phyloP scores from a whole-genome alignment of 805 yeast species.

The Nakazawaea wickerhamii region DNA sequence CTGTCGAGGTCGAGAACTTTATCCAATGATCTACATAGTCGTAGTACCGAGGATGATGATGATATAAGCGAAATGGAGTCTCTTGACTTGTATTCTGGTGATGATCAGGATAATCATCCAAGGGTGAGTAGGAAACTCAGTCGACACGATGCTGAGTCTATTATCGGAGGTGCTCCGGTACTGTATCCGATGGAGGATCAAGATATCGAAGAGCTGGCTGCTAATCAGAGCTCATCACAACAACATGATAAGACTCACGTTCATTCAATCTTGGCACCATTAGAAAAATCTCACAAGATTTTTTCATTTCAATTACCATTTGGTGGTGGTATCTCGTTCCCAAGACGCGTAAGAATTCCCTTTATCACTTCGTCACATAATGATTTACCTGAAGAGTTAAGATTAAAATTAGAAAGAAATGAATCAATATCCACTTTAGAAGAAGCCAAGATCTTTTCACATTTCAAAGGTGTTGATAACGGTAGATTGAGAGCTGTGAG shows the following conservation, averaged over 20 bases:
- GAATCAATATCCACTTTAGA: constrained; percentile 56
- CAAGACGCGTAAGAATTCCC: constrained; percentile 14
- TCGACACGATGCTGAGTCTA: constrained; percentile 32
- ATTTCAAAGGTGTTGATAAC: constrained; percentile 55
- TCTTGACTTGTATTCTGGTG: not conserved
- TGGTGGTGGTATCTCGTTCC: constrained; percentile 36
- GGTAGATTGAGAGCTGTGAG: constrained; percentile 66
- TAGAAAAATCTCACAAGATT: constrained; percentile 29
- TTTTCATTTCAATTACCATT: constrained; percentile 58
- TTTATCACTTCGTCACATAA: constrained; percentile 14
- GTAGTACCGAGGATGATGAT: not conserved
- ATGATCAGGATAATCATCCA: not conserved
- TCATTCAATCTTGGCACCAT: not conserved
- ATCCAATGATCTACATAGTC: not conserved
- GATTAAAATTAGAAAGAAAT: constrained; percentile 42
- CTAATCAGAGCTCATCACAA: constrained; percentile 11
- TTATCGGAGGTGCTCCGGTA: constrained; percentile 42
- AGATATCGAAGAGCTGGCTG: constrained; percentile 9
- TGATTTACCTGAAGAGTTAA: constrained; percentile 24
- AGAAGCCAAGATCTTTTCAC: constrained; percentile 53
- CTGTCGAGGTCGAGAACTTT: constrained; percentile 2
- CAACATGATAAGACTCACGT: constrained; percentile 17
- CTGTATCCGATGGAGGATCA: not conserved
- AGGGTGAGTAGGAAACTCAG: not conserved
- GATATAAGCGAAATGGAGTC: not conserved